Conservation (phyloP, 1,284 basidiomycete species). For the Ganoderma boninense region DNA sequence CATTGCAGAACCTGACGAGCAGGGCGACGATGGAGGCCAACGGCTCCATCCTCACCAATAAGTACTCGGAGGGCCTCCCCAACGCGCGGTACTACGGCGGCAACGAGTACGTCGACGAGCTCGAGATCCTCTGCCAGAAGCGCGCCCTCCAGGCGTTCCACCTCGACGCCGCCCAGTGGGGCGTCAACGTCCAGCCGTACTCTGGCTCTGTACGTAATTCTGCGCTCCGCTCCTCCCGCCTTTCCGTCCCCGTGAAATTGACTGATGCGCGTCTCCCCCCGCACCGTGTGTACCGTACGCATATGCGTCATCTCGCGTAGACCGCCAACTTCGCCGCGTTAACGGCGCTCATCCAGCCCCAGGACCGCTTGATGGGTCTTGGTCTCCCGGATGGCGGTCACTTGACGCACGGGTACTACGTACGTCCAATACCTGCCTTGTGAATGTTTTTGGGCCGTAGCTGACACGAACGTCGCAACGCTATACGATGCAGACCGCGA, state of each 20-base stretch:
- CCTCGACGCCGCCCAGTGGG: slow-evolving; percentile 94
- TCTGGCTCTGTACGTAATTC: slow-evolving; percentile 72
- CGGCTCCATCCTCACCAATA: slow-evolving; percentile 98
- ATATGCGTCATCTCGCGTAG: slow-evolving; percentile 8
- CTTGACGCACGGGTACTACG: slow-evolving; percentile 98
- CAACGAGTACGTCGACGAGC: slow-evolving; percentile 96
- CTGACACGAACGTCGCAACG: background rate
- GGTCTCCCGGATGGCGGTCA: slow-evolving; percentile 99
- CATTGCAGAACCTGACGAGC: slow-evolving; percentile 88
- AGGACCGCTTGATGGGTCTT: slow-evolving; percentile 99
- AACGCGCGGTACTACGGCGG: slow-evolving; percentile 98
- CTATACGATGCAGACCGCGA: slow-evolving; percentile 80
- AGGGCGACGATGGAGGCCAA: slow-evolving; percentile 97
- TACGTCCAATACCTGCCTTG: slow-evolving; percentile 45
- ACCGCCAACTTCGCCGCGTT: slow-evolving; percentile 90
- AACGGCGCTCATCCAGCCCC: slow-evolving; percentile 96
- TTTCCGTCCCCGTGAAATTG: background rate
- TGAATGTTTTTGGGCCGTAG: background rate
- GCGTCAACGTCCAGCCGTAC: slow-evolving; percentile 99
- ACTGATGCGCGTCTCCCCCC: slow-evolving; percentile 1
- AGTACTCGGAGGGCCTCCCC: slow-evolving; percentile 97
- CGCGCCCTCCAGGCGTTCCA: slow-evolving; percentile 97
- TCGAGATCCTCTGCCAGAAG: slow-evolving; percentile 95
- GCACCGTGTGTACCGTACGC: too few species aligned
- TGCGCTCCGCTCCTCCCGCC: slow-evolving; percentile 9